These are phyloP conservation scores for Ajuga chamaepitys DNA, from an alignment of 257 asterid genomes.

Conservation along the genomic window DNA sequence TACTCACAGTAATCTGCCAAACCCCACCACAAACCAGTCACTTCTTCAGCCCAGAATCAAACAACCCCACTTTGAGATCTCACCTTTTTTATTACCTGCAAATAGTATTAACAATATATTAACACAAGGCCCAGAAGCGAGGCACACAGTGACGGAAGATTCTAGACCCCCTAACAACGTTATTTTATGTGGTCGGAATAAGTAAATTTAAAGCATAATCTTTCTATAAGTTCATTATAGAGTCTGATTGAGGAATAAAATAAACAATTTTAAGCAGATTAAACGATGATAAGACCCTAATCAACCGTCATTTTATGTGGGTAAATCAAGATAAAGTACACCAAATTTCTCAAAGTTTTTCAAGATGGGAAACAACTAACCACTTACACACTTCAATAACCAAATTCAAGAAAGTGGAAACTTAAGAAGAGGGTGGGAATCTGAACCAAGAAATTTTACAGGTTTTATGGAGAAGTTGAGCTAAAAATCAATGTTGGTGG, in stretches of 20 bases:
- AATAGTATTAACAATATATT: slow-evolving; percentile 4
- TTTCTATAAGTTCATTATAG: slow-evolving; percentile 3
- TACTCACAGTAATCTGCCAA: slow-evolving; percentile 48
- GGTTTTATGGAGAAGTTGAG: neutral
- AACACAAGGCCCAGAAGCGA: slow-evolving; percentile 25
- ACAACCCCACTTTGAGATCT: slow-evolving; percentile 36
- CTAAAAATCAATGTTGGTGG: slow-evolving; percentile 17
- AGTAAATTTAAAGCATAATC: slow-evolving; percentile 23
- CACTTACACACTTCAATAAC: slow-evolving; percentile 20
- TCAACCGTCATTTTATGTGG: slow-evolving; percentile 86
- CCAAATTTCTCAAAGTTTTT: slow-evolving; percentile 24
- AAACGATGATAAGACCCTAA: slow-evolving; percentile 27
- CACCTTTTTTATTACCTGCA: slow-evolving; percentile 38
- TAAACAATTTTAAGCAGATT: slow-evolving; percentile 24
- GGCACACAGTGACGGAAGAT: slow-evolving; percentile 3
- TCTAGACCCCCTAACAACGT: slow-evolving; percentile 42
- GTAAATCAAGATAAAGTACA: slow-evolving; percentile 28
- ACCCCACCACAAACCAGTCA: slow-evolving; percentile 34
- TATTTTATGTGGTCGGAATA: slow-evolving; percentile 52
- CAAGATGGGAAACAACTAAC: slow-evolving; percentile 40
- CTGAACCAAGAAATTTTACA: slow-evolving; percentile 6
- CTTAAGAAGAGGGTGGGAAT: slow-evolving; percentile 9
- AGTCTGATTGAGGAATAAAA: slow-evolving; percentile 27
- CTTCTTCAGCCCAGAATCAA: slow-evolving; percentile 27
- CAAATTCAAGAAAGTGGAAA: slow-evolving; percentile 25